phyloP scores from a whole-genome alignment of 192 early-diverging fungal species.

The Diversispora eburnea region DNA sequence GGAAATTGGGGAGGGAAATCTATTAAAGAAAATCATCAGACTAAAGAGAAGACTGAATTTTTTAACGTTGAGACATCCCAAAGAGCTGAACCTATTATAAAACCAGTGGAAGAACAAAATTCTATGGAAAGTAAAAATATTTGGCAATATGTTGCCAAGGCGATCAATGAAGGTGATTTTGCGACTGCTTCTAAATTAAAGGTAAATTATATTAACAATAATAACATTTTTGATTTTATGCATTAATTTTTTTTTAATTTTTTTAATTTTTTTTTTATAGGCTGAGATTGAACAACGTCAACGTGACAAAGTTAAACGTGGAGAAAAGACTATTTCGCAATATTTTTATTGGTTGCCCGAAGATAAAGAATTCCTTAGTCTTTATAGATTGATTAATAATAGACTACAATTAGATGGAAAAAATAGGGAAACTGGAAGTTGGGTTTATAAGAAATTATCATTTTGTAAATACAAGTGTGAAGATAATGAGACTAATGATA shows the following conservation, averaged over 20 bases:
- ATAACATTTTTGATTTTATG: background rate
- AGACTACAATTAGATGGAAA: constrained; percentile 10
- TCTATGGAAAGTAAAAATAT: constrained; percentile 64
- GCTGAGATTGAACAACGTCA: constrained; percentile 27
- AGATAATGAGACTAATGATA: too few relatives aligned
- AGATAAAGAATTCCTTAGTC: background rate
- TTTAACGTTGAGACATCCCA: constrained; percentile 56
- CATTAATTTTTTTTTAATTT: background rate
- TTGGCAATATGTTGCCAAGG: constrained; percentile 66
- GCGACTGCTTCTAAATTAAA: constrained; percentile 65
- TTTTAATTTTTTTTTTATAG: background rate
- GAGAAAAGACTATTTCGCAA: constrained; percentile 5
- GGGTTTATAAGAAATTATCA: constrained; percentile 16
- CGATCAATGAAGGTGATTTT: constrained; percentile 64
- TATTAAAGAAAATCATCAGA: constrained; percentile 48
- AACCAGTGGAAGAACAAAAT: constrained; percentile 55
- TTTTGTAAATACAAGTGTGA: background rate
- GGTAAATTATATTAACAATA: background rate
- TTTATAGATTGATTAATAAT: constrained; percentile 13
- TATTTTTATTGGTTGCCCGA: constrained; percentile 14
- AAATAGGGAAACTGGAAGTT: constrained; percentile 21
- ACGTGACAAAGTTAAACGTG: constrained; percentile 29
- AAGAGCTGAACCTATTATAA: constrained; percentile 54
- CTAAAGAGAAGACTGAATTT: constrained; percentile 47
- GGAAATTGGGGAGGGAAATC: constrained; percentile 73